Conservation (phyloP, 768 basidiomycete species). For the Kwoniella dejecticola region DNA sequence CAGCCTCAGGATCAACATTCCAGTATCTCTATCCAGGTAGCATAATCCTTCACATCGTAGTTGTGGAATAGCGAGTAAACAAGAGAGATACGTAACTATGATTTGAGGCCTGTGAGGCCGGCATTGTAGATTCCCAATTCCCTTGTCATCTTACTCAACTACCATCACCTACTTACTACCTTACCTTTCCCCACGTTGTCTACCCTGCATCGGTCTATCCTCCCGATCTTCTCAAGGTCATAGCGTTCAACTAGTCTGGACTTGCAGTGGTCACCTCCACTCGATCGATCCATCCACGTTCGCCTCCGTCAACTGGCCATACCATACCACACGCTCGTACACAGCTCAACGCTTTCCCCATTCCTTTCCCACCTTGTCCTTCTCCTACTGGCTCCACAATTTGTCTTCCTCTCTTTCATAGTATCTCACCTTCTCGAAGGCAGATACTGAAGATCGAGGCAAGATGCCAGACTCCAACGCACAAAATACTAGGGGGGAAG, state of each 20-base stretch:
- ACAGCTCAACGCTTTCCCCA: background rate
- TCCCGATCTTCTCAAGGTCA: background rate
- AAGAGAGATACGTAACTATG: background rate
- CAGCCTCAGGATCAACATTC: background rate
- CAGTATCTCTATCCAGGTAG: too few species aligned
- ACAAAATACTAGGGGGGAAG: slow-evolving; percentile 13
- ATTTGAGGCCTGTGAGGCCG: slow-evolving; percentile 4
- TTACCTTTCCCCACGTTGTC: background rate
- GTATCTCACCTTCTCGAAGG: background rate
- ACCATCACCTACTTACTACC: slow-evolving; percentile 1
- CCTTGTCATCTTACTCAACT: background rate
- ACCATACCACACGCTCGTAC: background rate
- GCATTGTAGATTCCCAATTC: background rate
- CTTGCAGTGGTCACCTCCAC: background rate
- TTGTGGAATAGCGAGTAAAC: background rate
- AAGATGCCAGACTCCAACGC: slow-evolving; percentile 24
- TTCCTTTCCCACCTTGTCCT: background rate
- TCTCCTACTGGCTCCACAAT: background rate
- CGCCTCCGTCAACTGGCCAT: background rate
- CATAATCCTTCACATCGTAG: too few species aligned
- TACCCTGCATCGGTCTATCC: background rate
- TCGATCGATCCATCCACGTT: background rate
- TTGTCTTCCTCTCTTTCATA: background rate
- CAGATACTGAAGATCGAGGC: background rate
- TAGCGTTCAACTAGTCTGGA: slow-evolving; percentile 1